A percentile compares a stretch with the other conserved stretches of the same genome.
Conservation (phyloP, 2,329 filamentous ascomycete genomes). For the Fusarium mangiferae region DNA sequence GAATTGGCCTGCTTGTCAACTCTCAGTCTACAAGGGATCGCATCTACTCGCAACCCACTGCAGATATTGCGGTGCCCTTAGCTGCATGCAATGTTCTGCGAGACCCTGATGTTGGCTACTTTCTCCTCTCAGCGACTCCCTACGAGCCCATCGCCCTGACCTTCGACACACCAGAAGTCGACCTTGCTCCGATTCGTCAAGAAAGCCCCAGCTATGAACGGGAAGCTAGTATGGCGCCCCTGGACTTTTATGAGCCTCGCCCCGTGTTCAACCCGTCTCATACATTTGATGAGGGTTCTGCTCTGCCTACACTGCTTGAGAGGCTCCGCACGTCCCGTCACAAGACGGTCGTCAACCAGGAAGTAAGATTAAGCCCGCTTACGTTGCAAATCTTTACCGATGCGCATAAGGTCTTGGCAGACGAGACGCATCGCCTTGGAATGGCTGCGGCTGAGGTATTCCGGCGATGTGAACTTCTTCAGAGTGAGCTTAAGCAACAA, state of each 20-base stretch:
- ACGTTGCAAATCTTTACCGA: slow-evolving; percentile 78
- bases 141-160: slow-evolving; percentile 67
- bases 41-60: slow-evolving; percentile 64
- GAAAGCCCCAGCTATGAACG: slow-evolving; percentile 57
- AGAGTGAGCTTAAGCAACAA: slow-evolving; percentile 74
- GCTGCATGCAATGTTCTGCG: slow-evolving; percentile 64
- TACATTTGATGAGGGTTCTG: slow-evolving; percentile 66
- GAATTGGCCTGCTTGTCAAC: slow-evolving; percentile 68
- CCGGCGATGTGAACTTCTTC: slow-evolving; percentile 73
- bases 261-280: slow-evolving; percentile 73
- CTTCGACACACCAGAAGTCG: slow-evolving; percentile 68
- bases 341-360: slow-evolving; percentile 71
- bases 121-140: slow-evolving; percentile 68
- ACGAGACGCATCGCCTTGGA: slow-evolving; percentile 75
- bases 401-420: slow-evolving; percentile 75
- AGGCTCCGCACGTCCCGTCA: slow-evolving; percentile 68
- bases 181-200: slow-evolving; percentile 55
- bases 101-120: slow-evolving; percentile 72
- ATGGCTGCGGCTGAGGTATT: slow-evolving; percentile 79
- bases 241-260: slow-evolving; percentile 70
- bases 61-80: slow-evolving; percentile 60
- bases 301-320: slow-evolving; percentile 66
- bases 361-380: slow-evolving; percentile 75
- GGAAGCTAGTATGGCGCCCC: slow-evolving; percentile 55
- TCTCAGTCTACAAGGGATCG: slow-evolving; percentile 68